Evolutionary conservation across 768 basidiomycete genomes (phyloP).

Genomic region (Gyrodon lividus): DNA sequence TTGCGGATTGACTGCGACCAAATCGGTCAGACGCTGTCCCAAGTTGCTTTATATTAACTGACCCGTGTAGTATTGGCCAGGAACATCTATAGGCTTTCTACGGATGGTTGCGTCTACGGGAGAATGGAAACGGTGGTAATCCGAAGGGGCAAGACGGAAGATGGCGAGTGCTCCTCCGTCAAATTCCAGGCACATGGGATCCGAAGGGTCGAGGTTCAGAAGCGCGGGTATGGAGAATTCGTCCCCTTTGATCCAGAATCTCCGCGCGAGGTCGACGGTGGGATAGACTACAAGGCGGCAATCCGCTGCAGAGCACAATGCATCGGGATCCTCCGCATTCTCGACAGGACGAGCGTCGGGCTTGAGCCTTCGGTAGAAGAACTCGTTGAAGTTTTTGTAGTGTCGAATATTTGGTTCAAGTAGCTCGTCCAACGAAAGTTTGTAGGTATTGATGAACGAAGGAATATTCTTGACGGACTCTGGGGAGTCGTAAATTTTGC

Average conservation of each 20-base stretch:
- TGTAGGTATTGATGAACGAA: slow-evolving; percentile 56
- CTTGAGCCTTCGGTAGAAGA: slow-evolving; percentile 65
- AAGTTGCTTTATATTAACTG: background rate
- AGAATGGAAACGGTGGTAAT: slow-evolving; percentile 81
- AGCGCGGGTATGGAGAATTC: slow-evolving; percentile 66
- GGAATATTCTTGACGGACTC: slow-evolving; percentile 51
- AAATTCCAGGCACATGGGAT: slow-evolving; percentile 43
- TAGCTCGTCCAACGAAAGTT: slow-evolving; percentile 57
- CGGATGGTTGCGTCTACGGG: slow-evolving; percentile 56
- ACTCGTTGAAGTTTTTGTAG: slow-evolving; percentile 75
- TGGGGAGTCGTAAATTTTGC: slow-evolving; percentile 52
- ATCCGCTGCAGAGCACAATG: slow-evolving; percentile 69
- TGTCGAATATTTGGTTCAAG: slow-evolving; percentile 56
- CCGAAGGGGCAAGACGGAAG: slow-evolving; percentile 75
- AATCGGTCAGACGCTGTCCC: background rate
- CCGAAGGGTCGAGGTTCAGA: slow-evolving; percentile 43
- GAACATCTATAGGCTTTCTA: slow-evolving; percentile 43
- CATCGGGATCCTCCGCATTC: slow-evolving; percentile 46
- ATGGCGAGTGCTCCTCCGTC: slow-evolving; percentile 55
- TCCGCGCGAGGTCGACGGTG: slow-evolving; percentile 53
- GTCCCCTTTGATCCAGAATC: slow-evolving; percentile 78
- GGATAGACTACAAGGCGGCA: slow-evolving; percentile 70
- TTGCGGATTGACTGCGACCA: slow-evolving; percentile 63
- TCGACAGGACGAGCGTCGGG: slow-evolving; percentile 61
- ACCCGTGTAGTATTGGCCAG: slow-evolving; percentile 65